A percentile compares a stretch with the other conserved stretches of the same genome.
Evolutionary conservation across 208 protist genomes (phyloP).

Genomic region (Entamoeba histolytica): DNA sequence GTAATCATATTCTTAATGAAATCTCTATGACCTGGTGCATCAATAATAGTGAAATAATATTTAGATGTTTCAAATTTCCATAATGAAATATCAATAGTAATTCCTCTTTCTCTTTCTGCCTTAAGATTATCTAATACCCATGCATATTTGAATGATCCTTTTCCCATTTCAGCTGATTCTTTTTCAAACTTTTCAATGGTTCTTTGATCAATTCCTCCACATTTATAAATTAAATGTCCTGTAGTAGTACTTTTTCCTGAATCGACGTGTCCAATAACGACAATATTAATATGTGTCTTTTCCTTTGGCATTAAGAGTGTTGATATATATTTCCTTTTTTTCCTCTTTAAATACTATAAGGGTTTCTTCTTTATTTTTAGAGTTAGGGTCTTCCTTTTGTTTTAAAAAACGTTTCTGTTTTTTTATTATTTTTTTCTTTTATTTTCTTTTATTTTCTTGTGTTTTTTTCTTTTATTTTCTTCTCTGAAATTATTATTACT

Average conservation of each 20-base stretch:
- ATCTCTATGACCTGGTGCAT: slow-evolving; percentile 94
- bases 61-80: slow-evolving; percentile 93
- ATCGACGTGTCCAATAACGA: not conserved
- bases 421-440: too few species aligned
- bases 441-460: too few species aligned
- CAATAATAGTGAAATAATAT: slow-evolving; percentile 92
- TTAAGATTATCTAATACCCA: slow-evolving; percentile 94
- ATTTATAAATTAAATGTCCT: slow-evolving; percentile 22
- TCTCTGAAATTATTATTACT: too few species aligned
- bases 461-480: too few species aligned
- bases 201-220: slow-evolving; percentile 8
- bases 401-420: too few species aligned
- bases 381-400: too few species aligned
- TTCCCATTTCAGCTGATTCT: slow-evolving; percentile 26
- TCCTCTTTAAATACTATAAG: too few species aligned
- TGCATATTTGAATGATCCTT: slow-evolving; percentile 67
- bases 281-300: not conserved
- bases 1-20: slow-evolving; percentile 99
- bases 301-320: too few species aligned
- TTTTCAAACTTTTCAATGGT: slow-evolving; percentile 4
- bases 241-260: slow-evolving; percentile 7
- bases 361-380: too few species aligned
- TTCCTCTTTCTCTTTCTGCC: slow-evolving; percentile 90
- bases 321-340: too few species aligned
- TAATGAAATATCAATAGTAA: slow-evolving; percentile 87